phyloP scores from a whole-genome alignment of 2,329 filamentous ascomycete genomes.

The Graphilbum fragrans region DNA sequence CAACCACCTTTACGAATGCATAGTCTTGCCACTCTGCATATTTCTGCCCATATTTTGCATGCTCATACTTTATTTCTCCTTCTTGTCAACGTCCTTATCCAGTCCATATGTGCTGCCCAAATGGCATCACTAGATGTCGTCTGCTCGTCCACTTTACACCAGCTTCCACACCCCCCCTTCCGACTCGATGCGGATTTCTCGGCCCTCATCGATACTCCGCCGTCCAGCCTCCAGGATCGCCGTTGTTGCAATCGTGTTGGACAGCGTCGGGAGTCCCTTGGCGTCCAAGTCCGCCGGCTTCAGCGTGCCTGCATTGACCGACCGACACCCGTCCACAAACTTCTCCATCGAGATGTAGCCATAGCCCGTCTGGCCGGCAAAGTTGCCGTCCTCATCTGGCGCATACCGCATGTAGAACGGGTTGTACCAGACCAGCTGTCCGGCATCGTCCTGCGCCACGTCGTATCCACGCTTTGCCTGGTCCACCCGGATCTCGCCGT shows the following conservation, averaged over 20 bases:
- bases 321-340: conserved; percentile 77
- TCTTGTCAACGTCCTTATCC: no score
- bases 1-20: neutral
- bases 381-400: conserved; percentile 90
- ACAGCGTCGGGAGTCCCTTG: conserved; percentile 71
- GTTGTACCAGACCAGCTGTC: conserved; percentile 74
- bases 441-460: conserved; percentile 67
- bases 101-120: neutral
- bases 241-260: conserved; percentile 83
- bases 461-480: conserved; percentile 89
- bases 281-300: conserved; percentile 67
- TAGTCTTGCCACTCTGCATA: neutral
- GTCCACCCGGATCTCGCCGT: conserved; percentile 79
- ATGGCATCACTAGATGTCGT: neutral
- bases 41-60: no score
- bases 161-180: conserved; percentile 57
- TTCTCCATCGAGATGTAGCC: conserved; percentile 94
- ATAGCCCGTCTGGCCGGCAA: conserved; percentile 81
- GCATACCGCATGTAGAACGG: conserved; percentile 95
- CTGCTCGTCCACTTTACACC: conserved; percentile 26
- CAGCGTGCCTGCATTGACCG: conserved; percentile 61
- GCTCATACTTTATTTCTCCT: no score
- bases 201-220: conserved; percentile 69
- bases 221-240: conserved; percentile 84
- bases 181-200: conserved; percentile 63